Evolutionary conservation across 2,329 filamentous ascomycete genomes (phyloP).

Genomic region (Chalaropsis ovoidea): DNA sequence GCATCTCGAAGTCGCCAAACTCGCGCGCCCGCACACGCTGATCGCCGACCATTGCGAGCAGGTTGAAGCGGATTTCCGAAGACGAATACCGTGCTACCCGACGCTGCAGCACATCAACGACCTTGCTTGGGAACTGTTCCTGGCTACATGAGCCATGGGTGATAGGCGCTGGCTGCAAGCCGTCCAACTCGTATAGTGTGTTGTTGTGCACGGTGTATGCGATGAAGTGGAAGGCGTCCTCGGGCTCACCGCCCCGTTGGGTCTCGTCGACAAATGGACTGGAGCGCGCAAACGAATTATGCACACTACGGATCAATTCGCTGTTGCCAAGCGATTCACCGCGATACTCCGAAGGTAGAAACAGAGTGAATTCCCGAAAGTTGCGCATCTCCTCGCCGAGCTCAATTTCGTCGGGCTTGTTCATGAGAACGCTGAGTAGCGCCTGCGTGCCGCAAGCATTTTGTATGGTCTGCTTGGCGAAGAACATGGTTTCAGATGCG

Average conservation of each 20-base stretch:
- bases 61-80: slow-evolving; percentile 87
- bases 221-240: slow-evolving; percentile 96
- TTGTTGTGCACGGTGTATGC: slow-evolving; percentile 78
- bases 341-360: slow-evolving; percentile 63
- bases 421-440: slow-evolving; percentile 80
- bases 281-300: slow-evolving; percentile 82
- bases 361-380: slow-evolving; percentile 81
- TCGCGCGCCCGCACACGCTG: slow-evolving; percentile 65
- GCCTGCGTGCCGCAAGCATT: slow-evolving; percentile 98
- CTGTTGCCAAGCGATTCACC: slow-evolving; percentile 53
- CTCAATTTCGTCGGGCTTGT: slow-evolving; percentile 61
- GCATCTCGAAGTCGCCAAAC: slow-evolving; percentile 68
- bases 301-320: slow-evolving; percentile 62
- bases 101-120: slow-evolving; percentile 77
- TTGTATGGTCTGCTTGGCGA: slow-evolving; percentile 93
- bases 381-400: slow-evolving; percentile 61
- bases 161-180: slow-evolving; percentile 85
- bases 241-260: slow-evolving; percentile 57
- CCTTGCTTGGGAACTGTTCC: slow-evolving; percentile 65
- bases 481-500: slow-evolving; percentile 72
- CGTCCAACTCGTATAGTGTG: slow-evolving; percentile 86
- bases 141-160: slow-evolving; percentile 64
- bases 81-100: slow-evolving; percentile 76
- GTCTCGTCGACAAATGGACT: slow-evolving; percentile 93
- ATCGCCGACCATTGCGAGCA: slow-evolving; percentile 85